Evolutionary conservation across 2,329 filamentous ascomycete species (phyloP).

Genomic region (Botrytis sinoallii): DNA sequence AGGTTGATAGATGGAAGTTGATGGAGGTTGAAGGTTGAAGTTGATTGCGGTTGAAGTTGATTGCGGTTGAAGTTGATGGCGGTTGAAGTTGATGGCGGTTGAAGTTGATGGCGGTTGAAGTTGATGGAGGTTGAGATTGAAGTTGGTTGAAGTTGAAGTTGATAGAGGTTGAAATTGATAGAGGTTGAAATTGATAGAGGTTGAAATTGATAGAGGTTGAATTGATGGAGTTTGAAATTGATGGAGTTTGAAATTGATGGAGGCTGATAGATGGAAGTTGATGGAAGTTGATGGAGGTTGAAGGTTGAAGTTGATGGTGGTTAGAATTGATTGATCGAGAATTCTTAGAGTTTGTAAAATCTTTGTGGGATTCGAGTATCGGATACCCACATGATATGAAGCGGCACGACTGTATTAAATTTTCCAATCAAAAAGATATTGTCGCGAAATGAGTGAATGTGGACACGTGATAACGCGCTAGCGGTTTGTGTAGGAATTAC

Average conservation of each 20-base stretch:
- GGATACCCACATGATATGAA: neutral
- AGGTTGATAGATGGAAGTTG: too few species aligned
- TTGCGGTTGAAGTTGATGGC: too few species aligned
- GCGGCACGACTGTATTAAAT: neutral
- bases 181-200: too few species aligned
- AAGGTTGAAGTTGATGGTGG: neutral
- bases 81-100: neutral
- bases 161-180: too few species aligned
- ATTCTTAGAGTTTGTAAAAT: neutral
- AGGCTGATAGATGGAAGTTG: too few species aligned
- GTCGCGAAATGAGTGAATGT: neutral
- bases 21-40: too few species aligned
- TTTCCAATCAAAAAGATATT: neutral
- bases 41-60: too few species aligned
- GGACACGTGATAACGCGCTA: neutral
- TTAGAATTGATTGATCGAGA: neutral
- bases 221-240: too few species aligned
- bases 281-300: too few species aligned
- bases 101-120: neutral
- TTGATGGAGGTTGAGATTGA: neutral
- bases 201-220: too few species aligned
- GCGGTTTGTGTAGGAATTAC: neutral
- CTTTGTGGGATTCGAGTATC: neutral
- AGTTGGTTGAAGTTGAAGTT: neutral
- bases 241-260: neutral